Conservation (phyloP, 2,329 filamentous ascomycete genomes). For the Fusarium devonianum region DNA sequence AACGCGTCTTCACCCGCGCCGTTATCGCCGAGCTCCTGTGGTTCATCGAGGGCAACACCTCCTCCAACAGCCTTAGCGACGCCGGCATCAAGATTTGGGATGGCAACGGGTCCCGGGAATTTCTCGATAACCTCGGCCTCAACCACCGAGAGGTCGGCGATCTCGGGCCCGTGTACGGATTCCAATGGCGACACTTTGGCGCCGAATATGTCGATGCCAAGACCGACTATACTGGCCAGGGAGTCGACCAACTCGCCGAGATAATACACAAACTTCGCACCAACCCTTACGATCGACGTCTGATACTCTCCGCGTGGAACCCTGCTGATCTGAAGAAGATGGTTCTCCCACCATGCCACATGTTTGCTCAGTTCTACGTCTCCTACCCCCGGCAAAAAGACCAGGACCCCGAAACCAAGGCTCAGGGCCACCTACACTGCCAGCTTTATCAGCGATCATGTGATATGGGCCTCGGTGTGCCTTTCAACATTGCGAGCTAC, state of each 20-base stretch:
- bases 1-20: conserved; percentile 91
- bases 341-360: conserved; percentile 93
- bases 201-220: conserved; percentile 83
- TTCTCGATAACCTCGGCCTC: conserved; percentile 85
- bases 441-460: conserved; percentile 93
- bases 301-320: conserved; percentile 95
- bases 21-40: conserved; percentile 93
- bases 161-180: conserved; percentile 94
- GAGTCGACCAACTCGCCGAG: conserved; percentile 91
- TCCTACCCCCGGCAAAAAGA: conserved; percentile 64
- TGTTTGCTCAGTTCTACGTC: conserved; percentile 97
- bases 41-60: conserved; percentile 89
- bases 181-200: conserved; percentile 98
- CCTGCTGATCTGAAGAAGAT: conserved; percentile 84
- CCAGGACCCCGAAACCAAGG: conserved; percentile 47
- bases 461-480: conserved; percentile 96
- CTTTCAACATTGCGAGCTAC: conserved; percentile 97
- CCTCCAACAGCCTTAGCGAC: conserved; percentile 76
- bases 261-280: conserved; percentile 86
- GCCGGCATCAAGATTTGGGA: conserved; percentile 97
- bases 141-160: conserved; percentile 85
- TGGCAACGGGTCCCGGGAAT: conserved; percentile 90
- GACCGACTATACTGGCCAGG: conserved; percentile 84
- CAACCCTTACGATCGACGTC: conserved; percentile 86
- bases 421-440: conserved; percentile 79